A percentile compares a stretch with the other conserved stretches of the same genome.
Conservation (phyloP, 495 filamentous ascomycete genomes). For the Daldinia vernicosa region DNA sequence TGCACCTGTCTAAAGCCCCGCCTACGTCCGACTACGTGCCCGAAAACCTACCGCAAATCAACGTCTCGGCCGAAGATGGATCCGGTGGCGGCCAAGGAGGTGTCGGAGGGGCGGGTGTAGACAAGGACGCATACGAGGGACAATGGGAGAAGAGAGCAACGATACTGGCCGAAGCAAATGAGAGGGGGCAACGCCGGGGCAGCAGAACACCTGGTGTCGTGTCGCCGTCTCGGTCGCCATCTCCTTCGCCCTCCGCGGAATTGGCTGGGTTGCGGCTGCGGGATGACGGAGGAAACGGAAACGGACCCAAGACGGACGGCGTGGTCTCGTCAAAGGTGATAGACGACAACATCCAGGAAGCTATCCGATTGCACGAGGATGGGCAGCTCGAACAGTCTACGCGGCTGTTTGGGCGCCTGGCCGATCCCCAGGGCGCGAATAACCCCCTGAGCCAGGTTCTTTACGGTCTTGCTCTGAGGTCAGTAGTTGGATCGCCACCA, state of each 20-base stretch:
- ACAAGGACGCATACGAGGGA: constrained; percentile 58
- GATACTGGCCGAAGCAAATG: constrained; percentile 76
- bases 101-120: constrained; percentile 36
- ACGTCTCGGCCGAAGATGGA: constrained; percentile 53
- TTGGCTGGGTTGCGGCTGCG: constrained; percentile 41
- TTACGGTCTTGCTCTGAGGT: constrained; percentile 93
- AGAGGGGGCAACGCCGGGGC: constrained; percentile 48
- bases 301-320: constrained; percentile 33
- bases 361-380: constrained; percentile 91
- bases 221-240: constrained; percentile 26
- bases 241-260: constrained; percentile 26
- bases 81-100: constrained; percentile 39
- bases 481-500: constrained; percentile 49
- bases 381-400: constrained; percentile 82
- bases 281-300: constrained; percentile 26
- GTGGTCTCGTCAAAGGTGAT: constrained; percentile 58
- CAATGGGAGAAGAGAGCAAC: constrained; percentile 92
- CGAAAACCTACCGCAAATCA: constrained; percentile 77
- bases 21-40: constrained; percentile 80
- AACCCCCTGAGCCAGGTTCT: constrained; percentile 96
- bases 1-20: constrained; percentile 70
- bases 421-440: constrained; percentile 83
- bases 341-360: constrained; percentile 89
- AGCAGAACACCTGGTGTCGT: constrained; percentile 49
- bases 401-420: constrained; percentile 83